Conservation (phyloP, 805 yeast species). For the Cephaloascus albidus region DNA sequence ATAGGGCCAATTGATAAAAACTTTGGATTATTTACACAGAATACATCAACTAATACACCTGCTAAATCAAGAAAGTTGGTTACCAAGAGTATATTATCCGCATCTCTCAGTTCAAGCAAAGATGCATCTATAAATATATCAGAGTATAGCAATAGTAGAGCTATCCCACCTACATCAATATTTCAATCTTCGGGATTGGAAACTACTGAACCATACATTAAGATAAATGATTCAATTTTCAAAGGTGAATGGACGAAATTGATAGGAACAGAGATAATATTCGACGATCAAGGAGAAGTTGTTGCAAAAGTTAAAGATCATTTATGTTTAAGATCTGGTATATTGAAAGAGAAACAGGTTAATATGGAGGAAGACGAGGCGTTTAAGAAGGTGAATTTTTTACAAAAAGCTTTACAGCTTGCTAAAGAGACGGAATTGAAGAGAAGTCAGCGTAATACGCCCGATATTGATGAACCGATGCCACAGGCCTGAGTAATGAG, state of each 20-base stretch:
- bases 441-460: not conserved
- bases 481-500: too few species aligned
- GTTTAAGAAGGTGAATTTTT: slow-evolving; percentile 10
- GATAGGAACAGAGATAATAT: slow-evolving; percentile 61
- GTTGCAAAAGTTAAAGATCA: slow-evolving; percentile 30
- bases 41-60: not conserved
- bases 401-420: slow-evolving; percentile 10
- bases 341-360: slow-evolving; percentile 8
- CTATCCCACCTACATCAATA: slow-evolving; percentile 1
- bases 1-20: slow-evolving; percentile 1
- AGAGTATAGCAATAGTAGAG: not conserved
- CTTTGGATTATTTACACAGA: not conserved
- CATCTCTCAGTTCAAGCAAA: slow-evolving; percentile 1
- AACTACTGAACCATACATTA: slow-evolving; percentile 43
- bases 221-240: slow-evolving; percentile 49
- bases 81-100: not conserved
- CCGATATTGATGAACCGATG: too few species aligned
- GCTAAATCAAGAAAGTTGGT: too few species aligned
- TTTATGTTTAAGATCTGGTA: slow-evolving; percentile 16
- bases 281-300: slow-evolving; percentile 32
- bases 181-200: slow-evolving; percentile 50
- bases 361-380: slow-evolving; percentile 10
- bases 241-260: slow-evolving; percentile 70
- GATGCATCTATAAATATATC: not conserved
- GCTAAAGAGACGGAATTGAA: not conserved